A percentile compares a stretch with the other conserved stretches of the same genome.
Conservation (phyloP, 257 asterid species). For the Solanum lycopersicoides region DNA sequence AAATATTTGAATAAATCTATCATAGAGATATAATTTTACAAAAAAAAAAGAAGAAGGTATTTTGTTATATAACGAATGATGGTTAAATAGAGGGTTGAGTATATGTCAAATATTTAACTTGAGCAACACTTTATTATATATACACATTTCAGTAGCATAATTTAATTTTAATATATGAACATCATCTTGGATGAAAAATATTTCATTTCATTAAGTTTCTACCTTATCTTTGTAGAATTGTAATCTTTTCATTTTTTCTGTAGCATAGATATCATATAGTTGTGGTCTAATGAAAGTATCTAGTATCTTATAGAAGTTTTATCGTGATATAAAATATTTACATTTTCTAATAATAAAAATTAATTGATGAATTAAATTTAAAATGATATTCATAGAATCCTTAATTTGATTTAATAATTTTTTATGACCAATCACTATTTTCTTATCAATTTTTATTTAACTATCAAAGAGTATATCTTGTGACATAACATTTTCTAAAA, state of each 20-base stretch:
- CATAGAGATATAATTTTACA: no score
- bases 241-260: background rate
- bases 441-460: background rate
- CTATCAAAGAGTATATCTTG: background rate
- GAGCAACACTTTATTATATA: no score
- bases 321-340: background rate
- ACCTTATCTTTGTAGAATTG: background rate
- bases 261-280: background rate
- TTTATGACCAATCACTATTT: background rate
- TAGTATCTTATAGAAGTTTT: background rate
- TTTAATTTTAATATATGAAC: no score
- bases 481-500: background rate
- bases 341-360: no score
- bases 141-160: background rate
- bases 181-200: no score
- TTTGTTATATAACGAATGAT: no score
- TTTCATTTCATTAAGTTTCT: background rate
- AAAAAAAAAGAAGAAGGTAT: no score
- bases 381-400: no score
- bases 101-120: no score
- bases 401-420: no score
- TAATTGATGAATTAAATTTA: background rate
- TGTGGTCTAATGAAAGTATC: background rate
- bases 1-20: no score
- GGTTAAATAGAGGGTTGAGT: no score